Evolutionary conservation across 148 eudicot species (phyloP).

Genomic region (Camellia japonica): DNA sequence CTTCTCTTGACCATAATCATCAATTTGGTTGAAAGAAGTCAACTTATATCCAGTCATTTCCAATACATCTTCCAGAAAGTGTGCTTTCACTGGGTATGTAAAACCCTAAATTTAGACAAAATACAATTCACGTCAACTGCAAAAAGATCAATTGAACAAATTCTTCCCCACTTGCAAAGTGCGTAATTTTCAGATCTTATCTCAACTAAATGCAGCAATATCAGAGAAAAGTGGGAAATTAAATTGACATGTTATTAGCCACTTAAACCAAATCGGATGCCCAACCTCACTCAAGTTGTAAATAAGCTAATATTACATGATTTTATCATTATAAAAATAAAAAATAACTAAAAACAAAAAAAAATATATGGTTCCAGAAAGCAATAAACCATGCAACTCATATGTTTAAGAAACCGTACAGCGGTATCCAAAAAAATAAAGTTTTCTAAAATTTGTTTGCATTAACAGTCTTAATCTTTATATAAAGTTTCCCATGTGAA

Average conservation of each 20-base stretch:
- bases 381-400: neutral
- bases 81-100: constrained; percentile 84
- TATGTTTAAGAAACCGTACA: neutral
- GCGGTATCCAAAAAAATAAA: neutral
- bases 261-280: neutral
- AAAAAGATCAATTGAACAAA: neutral
- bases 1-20: constrained; percentile 99
- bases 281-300: neutral
- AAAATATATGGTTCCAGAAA: neutral
- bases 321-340: neutral
- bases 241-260: neutral
- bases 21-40: constrained; percentile 93
- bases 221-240: neutral
- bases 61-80: constrained; percentile 88
- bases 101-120: constrained; percentile 65
- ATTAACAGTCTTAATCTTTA: neutral
- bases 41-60: constrained; percentile 91
- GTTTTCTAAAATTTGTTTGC: neutral
- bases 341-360: neutral
- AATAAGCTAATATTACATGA: neutral
- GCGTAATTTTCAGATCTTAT: constrained; percentile 5
- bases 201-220: neutral
- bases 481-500: neutral
- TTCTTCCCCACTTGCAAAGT: neutral
- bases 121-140: neutral